These are phyloP conservation scores for Zelopaecilomyces penicillatus DNA, from an alignment of 2,329 filamentous ascomycete species.

Conservation along the genomic window DNA sequence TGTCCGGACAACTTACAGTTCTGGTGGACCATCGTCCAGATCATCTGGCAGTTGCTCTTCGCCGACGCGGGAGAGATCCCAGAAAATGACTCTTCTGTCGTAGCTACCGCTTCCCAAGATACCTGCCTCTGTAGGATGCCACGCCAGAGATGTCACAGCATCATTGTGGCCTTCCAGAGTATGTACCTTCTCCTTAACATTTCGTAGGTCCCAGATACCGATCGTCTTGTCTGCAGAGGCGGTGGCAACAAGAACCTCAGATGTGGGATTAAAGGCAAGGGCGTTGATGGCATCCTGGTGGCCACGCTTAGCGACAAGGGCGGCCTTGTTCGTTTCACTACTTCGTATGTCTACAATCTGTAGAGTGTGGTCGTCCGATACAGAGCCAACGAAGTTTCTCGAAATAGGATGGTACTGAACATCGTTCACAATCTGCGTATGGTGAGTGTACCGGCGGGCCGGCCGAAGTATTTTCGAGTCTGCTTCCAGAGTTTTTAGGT, in stretches of 20 bases:
- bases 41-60: conserved; percentile 95
- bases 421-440: conserved; percentile 88
- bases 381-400: conserved; percentile 77
- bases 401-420: conserved; percentile 91
- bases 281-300: conserved; percentile 93
- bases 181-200: conserved; percentile 83
- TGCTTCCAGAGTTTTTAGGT: conserved; percentile 67
- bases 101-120: conserved; percentile 89
- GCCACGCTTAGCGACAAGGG: conserved; percentile 61
- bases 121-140: conserved; percentile 86
- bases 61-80: conserved; percentile 86
- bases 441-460: conserved; percentile 71
- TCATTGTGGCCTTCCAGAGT: conserved; percentile 81
- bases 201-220: conserved; percentile 89
- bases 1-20: conserved; percentile 58
- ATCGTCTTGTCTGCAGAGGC: conserved; percentile 94
- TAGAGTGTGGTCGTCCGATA: conserved; percentile 89
- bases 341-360: conserved; percentile 84
- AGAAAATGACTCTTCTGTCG: conserved; percentile 89
- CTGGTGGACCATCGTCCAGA: conserved; percentile 86
- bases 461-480: conserved; percentile 64
- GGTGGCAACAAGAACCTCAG: conserved; percentile 84
- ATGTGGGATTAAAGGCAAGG: conserved; percentile 86
- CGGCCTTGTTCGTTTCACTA: conserved; percentile 55
- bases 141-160: conserved; percentile 82